Percentiles rank a stretch among this genome's conserved stretches.
These are phyloP conservation scores for Pelargonium australe DNA, from an alignment of 441 rosid genomes.

Conservation along the genomic window DNA sequence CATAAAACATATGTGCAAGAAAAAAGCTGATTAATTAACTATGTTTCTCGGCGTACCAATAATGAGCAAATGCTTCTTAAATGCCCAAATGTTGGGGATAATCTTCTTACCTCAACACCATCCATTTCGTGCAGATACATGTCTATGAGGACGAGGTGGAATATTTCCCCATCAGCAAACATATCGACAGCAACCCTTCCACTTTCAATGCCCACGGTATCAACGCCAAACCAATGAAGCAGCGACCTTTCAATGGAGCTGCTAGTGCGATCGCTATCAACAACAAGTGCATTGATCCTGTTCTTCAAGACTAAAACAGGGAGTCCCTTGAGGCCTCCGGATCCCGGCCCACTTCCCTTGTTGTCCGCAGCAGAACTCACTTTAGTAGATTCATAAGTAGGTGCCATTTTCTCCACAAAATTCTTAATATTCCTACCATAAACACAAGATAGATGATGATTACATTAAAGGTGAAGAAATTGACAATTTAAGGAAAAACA, in stretches of 20 bases:
- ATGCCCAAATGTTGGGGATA: too few species aligned
- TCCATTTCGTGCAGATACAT: constrained; percentile 10
- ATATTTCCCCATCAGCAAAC: constrained; percentile 6
- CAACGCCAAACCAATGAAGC: constrained; percentile 12
- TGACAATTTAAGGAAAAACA: too few species aligned
- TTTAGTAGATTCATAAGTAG: neutral
- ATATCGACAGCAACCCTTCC: constrained; percentile 16
- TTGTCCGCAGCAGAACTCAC: neutral
- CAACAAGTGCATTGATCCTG: constrained; percentile 26
- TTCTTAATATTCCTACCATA: neutral
- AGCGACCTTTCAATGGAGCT: neutral
- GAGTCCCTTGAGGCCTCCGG: constrained; percentile 5
- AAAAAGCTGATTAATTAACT: too few species aligned
- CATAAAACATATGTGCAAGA: neutral
- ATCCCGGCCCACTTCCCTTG: neutral
- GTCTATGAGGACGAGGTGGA: constrained; percentile 23
- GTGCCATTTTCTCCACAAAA: neutral
- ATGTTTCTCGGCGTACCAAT: too few species aligned
- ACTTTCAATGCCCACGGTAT: neutral
- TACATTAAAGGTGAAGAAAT: neutral
- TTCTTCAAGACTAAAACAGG: constrained; percentile 1
- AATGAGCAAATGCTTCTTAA: too few species aligned
- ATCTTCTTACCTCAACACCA: constrained; percentile 20
- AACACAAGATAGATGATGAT: neutral
- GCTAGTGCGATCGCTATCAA: constrained; percentile 18